phyloP scores from a whole-genome alignment of 139 green algal genomes.

The Closterium sp. region DNA sequence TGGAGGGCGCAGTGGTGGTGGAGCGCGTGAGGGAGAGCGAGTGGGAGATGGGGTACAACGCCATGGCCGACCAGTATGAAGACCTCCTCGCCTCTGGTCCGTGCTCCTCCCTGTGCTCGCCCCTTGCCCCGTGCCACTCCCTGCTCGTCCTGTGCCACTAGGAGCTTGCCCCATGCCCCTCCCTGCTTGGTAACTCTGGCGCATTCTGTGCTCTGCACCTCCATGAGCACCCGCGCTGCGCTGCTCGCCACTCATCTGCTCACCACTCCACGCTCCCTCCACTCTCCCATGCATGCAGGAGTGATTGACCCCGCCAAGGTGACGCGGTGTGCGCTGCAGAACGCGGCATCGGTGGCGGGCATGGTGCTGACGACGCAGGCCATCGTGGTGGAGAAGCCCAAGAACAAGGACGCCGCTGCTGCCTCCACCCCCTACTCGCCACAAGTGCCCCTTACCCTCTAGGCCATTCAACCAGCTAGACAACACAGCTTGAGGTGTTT shows the following conservation, averaged over 20 bases:
- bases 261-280: too few relatives aligned
- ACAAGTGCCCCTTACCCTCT: neutral
- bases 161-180: neutral
- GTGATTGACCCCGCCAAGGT: constrained; percentile 97
- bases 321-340: constrained; percentile 86
- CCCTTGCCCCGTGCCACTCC: too few relatives aligned
- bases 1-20: constrained; percentile 87
- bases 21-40: constrained; percentile 78
- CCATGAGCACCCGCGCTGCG: too few relatives aligned
- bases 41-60: constrained; percentile 93
- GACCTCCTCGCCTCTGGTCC: constrained; percentile 48
- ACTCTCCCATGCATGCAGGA: constrained; percentile 59
- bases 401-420: constrained; percentile 16
- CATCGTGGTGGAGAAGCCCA: constrained; percentile 45
- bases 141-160: too few relatives aligned
- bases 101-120: neutral
- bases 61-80: constrained; percentile 64
- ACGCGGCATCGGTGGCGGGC: constrained; percentile 90
- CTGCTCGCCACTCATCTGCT: too few relatives aligned
- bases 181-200: neutral
- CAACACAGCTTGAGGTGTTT: too few relatives aligned
- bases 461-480: neutral
- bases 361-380: constrained; percentile 99
- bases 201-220: too few relatives aligned
- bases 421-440: neutral